Evolutionary conservation across 192 early-diverging fungal genomes (phyloP), one percentile per base, ranked within the genome.

Genomic region (Helicostylum pulchrum): DNA sequence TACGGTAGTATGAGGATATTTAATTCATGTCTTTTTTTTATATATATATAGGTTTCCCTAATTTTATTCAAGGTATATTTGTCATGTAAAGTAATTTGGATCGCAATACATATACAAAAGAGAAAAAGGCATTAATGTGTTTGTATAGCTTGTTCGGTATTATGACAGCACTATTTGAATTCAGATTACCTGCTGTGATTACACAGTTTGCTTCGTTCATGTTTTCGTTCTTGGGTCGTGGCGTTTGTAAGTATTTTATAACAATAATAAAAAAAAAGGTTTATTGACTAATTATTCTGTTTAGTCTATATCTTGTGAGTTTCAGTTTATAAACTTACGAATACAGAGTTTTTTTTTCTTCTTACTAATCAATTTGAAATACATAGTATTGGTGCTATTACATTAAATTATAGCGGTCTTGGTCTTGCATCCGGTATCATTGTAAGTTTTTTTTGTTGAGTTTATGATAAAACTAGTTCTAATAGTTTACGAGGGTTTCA

Each of bases 151-250:
- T 75, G 1, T 75, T 75, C 56, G 73, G 73, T 31, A 19, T 70
- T 4, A 70, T 75, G 55, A 52, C 52, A 8, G 11, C 53, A 10
- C 6, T 66, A 6, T 75, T 75, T 53, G 73, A 75, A 39, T 75
- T 75, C 39, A 45, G 68, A 17, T 43, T 75, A 23, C 73, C 68
- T 23, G 15, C 45, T 14, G 10, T 51, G 0, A 50, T 70, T 20
- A 52, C 64, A 15, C 68, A 75, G 15, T 47, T 65, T 53, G 73
- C 64, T 36, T 75, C 73, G 7, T 75, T 66, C 15, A 75, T 75
- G 73, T 75, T 75, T 53, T 70, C 68, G 9, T 75, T 75, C 53
- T 31, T 75, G 2, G 73, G 73, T n/a, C 67, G 73, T 34, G 73
- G 68, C 43, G 53, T 70, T 3, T 75, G 67, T 74, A 68, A 74